Evolutionary conservation across 2,329 filamentous ascomycete species (phyloP).

Genomic region (Alternaria atra): DNA sequence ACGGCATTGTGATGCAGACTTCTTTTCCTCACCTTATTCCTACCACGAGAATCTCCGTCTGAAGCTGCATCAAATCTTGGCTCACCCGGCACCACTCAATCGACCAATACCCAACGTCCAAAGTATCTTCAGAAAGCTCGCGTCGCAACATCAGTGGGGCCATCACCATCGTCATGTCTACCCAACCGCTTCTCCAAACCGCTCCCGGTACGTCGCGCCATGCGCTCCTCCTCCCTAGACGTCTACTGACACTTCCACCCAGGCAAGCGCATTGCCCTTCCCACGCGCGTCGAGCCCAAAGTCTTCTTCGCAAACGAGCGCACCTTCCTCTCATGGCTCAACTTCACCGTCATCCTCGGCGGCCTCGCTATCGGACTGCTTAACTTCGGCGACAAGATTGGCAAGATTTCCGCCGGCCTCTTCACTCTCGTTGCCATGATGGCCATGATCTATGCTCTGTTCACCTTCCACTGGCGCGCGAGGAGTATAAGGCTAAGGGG

Average conservation of each 20-base stretch:
- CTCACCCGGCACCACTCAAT: conserved; percentile 9
- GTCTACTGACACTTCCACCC: conserved; percentile 16
- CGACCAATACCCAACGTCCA: conserved; percentile 9
- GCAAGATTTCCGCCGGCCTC: conserved; percentile 90
- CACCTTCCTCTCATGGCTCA: conserved; percentile 99
- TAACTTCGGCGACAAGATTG: conserved; percentile 95
- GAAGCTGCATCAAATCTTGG: conserved; percentile 17
- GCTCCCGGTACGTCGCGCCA: conserved; percentile 73
- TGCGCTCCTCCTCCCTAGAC: background rate
- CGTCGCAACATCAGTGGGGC: conserved; percentile 24
- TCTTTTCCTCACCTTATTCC: background rate
- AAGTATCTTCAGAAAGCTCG: conserved; percentile 15
- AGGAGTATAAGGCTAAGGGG: conserved; percentile 90
- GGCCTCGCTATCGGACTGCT: conserved; percentile 95
- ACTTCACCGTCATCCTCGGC: conserved; percentile 98
- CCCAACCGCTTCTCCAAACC: conserved; percentile 93
- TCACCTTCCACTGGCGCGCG: conserved; percentile 97
- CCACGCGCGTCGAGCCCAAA: conserved; percentile 97
- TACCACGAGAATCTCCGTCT: background rate
- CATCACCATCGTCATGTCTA: conserved; percentile 74
- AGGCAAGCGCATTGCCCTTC: conserved; percentile 99
- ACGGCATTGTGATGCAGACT: conserved; percentile 8
- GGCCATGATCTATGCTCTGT: conserved; percentile 92
- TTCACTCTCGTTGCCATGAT: conserved; percentile 95
- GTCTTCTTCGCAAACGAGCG: conserved; percentile 99